Evolutionary conservation across 139 green algal species (phyloP).

Genomic region (Medakamo hakoo): DNA sequence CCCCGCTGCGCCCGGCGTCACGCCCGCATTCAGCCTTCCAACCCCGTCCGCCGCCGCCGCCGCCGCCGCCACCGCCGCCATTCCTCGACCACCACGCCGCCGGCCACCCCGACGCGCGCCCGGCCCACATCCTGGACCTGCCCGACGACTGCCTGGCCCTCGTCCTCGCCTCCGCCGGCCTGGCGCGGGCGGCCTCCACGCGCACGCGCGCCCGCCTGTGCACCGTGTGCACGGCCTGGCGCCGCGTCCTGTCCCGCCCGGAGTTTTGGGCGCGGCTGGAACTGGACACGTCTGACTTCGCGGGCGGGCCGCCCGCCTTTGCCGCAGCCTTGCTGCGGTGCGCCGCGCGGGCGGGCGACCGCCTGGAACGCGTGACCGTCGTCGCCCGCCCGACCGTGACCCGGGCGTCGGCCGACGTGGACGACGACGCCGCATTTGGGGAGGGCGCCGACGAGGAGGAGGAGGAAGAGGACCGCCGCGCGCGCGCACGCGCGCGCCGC

Average conservation of each 20-base stretch:
- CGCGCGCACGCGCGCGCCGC: too few species aligned
- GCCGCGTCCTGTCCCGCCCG: neutral
- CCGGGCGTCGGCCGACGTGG: too few species aligned
- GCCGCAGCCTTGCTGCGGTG: neutral
- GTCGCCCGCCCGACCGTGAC: too few species aligned
- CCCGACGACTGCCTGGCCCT: neutral
- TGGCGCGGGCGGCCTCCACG: neutral
- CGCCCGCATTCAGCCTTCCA: neutral
- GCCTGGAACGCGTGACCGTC: too few species aligned
- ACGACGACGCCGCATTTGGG: neutral
- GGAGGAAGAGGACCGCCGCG: neutral
- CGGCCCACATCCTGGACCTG: neutral
- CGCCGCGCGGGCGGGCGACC: too few species aligned
- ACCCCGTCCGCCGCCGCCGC: neutral
- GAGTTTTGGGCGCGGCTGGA: neutral
- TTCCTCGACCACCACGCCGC: too few species aligned
- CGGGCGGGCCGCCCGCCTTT: neutral
- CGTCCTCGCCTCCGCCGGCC: neutral
- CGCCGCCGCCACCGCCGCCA: neutral
- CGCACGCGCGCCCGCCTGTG: too few species aligned
- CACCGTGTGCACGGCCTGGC: neutral
- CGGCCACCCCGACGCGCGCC: too few species aligned
- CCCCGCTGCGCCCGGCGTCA: too few species aligned
- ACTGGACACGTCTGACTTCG: neutral
- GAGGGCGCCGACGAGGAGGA: neutral